Conservation (phyloP, 2,329 filamentous ascomycete species). For the Mycogone perniciosa region DNA sequence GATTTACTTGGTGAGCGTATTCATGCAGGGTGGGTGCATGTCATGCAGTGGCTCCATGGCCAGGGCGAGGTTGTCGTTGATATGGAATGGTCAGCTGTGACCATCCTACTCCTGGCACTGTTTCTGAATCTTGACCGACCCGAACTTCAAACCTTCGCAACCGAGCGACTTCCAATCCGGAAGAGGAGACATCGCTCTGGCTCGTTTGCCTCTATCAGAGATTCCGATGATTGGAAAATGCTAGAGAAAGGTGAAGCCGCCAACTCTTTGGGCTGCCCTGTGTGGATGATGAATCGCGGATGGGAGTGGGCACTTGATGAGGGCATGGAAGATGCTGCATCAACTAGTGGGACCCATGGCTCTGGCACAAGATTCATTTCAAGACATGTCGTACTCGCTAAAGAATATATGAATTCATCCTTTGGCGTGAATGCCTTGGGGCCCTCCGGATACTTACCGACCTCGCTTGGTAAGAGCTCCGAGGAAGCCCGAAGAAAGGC, state of each 20-base stretch:
- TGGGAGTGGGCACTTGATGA: slow-evolving; percentile 69
- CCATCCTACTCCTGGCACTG: slow-evolving; percentile 57
- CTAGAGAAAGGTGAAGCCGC: slow-evolving; percentile 41
- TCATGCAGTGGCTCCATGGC: slow-evolving; percentile 59
- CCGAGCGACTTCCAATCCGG: slow-evolving; percentile 23
- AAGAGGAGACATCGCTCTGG: slow-evolving; percentile 29
- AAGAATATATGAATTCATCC: slow-evolving; percentile 57
- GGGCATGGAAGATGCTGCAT: slow-evolving; percentile 30
- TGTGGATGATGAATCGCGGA: slow-evolving; percentile 55
- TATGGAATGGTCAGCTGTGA: slow-evolving; percentile 63
- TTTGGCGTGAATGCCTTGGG: slow-evolving; percentile 51
- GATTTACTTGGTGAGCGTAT: slow-evolving; percentile 53
- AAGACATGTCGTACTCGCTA: slow-evolving; percentile 51
- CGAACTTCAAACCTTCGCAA: slow-evolving; percentile 21
- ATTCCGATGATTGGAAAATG: slow-evolving; percentile 40
- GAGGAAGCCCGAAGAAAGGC: slow-evolving; percentile 50
- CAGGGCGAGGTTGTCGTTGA: slow-evolving; percentile 43
- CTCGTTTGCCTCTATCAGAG: slow-evolving; percentile 30
- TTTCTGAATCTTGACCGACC: slow-evolving; percentile 52
- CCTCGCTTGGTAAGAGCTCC: slow-evolving; percentile 44
- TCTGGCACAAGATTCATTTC: slow-evolving; percentile 38
- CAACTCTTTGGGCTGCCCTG: slow-evolving; percentile 43
- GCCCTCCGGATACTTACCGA: slow-evolving; percentile 57
- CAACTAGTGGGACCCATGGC: slow-evolving; percentile 21
- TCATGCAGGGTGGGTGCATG: slow-evolving; percentile 66